phyloP scores from a whole-genome alignment of 495 filamentous ascomycete species.

The Amorphotheca resinae region DNA sequence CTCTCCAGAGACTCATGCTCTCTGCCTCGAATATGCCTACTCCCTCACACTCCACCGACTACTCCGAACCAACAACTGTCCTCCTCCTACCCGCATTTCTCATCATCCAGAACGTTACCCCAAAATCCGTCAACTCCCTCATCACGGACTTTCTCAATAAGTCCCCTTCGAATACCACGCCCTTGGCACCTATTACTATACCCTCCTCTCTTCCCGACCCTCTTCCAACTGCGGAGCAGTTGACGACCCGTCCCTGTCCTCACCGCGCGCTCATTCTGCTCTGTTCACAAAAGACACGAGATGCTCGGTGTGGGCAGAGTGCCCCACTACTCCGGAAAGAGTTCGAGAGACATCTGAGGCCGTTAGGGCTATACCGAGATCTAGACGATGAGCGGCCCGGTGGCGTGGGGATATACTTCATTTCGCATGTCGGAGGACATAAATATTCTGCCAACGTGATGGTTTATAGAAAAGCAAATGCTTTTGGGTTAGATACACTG shows the following conservation, averaged over 20 bases:
- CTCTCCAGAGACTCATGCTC: constrained; percentile 63
- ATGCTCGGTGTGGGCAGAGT: constrained; percentile 87
- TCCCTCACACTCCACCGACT: constrained; percentile 43
- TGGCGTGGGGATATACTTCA: constrained; percentile 90
- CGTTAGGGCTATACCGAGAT: constrained; percentile 75
- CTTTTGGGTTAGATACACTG: constrained; percentile 37
- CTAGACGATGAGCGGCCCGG: constrained; percentile 75
- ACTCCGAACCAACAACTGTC: constrained; percentile 60
- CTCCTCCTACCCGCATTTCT: constrained; percentile 83
- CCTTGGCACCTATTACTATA: constrained; percentile 33
- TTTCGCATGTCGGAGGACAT: constrained; percentile 90
- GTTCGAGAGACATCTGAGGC: constrained; percentile 79
- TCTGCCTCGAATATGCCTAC: constrained; percentile 89
- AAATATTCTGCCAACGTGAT: constrained; percentile 90
- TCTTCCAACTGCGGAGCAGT: constrained; percentile 30
- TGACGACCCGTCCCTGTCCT: constrained; percentile 58
- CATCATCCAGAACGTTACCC: constrained; percentile 75
- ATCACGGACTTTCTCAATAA: constrained; percentile 59
- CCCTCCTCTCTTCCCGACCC: constrained; percentile 22
- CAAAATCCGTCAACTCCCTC: constrained; percentile 57
- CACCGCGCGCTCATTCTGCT: constrained; percentile 82
- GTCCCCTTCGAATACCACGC: constrained; percentile 63
- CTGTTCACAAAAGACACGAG: constrained; percentile 84
- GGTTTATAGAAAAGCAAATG: constrained; percentile 63
- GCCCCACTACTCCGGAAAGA: constrained; percentile 79